Conservation (phyloP, 2,329 filamentous ascomycete species). For the Paecilomyces variotii region DNA sequence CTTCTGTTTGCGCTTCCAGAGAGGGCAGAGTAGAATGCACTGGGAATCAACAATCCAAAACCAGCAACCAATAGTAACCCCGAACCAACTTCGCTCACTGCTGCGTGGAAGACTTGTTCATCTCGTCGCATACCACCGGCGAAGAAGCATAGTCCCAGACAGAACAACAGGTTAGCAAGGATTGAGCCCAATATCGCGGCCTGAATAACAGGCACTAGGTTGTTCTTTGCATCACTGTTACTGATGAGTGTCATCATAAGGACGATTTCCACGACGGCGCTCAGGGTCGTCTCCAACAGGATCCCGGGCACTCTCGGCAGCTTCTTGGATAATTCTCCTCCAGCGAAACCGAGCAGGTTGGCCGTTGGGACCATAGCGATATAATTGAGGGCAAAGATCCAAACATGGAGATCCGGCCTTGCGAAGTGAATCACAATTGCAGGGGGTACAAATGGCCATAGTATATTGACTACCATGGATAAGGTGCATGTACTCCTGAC, state of each 20-base stretch:
- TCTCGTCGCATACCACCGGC: slow-evolving; percentile 62
- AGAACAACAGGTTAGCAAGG: slow-evolving; percentile 71
- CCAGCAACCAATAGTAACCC: slow-evolving; percentile 71
- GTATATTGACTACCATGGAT: slow-evolving; percentile 59
- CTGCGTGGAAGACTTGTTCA: slow-evolving; percentile 63
- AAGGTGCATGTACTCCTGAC: slow-evolving; percentile 56
- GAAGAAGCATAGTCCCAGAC: slow-evolving; percentile 72
- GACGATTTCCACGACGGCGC: slow-evolving; percentile 72
- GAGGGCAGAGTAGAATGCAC: slow-evolving; percentile 40
- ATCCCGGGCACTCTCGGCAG: slow-evolving; percentile 59
- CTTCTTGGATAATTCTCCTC: slow-evolving; percentile 64
- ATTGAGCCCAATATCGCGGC: slow-evolving; percentile 72
- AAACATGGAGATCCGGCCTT: slow-evolving; percentile 49
- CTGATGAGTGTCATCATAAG: slow-evolving; percentile 69
- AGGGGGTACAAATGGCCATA: slow-evolving; percentile 68
- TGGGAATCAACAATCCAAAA: slow-evolving; percentile 41
- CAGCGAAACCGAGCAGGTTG: slow-evolving; percentile 67
- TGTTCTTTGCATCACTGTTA: slow-evolving; percentile 37
- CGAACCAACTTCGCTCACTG: slow-evolving; percentile 70
- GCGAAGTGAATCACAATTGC: slow-evolving; percentile 59
- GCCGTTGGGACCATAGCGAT: slow-evolving; percentile 71
- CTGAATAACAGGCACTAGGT: slow-evolving; percentile 40
- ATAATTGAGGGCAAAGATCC: slow-evolving; percentile 63
- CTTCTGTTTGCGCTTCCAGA: slow-evolving; percentile 35
- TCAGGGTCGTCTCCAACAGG: slow-evolving; percentile 49